A percentile compares a stretch with the other conserved stretches of the same genome.
These are phyloP conservation scores for Pichia norvegensis DNA, from an alignment of 1,139 yeast species.

Conservation along the genomic window DNA sequence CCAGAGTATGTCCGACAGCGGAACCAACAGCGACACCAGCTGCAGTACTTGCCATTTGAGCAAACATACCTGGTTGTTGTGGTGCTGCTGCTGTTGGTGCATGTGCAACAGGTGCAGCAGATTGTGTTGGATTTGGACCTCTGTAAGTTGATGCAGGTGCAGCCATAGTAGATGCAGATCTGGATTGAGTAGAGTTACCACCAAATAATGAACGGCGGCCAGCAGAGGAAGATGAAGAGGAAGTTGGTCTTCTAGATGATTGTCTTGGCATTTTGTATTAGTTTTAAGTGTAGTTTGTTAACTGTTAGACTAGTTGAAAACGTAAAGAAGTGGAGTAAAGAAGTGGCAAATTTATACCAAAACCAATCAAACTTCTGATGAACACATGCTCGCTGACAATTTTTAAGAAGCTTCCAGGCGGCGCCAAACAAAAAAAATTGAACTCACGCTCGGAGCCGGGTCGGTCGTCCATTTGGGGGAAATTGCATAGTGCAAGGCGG, in stretches of 20 bases:
- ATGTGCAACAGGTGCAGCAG: slow-evolving; percentile 28
- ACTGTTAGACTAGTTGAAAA: neutral
- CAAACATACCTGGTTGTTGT: slow-evolving; percentile 82
- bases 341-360: neutral
- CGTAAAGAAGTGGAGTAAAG: neutral
- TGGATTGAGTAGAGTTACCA: slow-evolving; percentile 21
- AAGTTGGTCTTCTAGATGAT: slow-evolving; percentile 54
- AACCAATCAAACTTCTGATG: neutral
- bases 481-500: neutral
- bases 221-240: slow-evolving; percentile 26
- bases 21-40: slow-evolving; percentile 99
- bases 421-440: too few species aligned
- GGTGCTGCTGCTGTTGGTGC: slow-evolving; percentile 38
- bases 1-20: slow-evolving; percentile 91
- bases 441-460: neutral
- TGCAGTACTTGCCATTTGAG: slow-evolving; percentile 97
- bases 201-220: slow-evolving; percentile 18
- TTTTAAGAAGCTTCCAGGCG: neutral
- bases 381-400: neutral
- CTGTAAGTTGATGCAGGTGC: slow-evolving; percentile 28
- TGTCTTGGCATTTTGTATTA: slow-evolving; percentile 45
- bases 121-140: slow-evolving; percentile 29
- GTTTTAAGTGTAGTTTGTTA: neutral
- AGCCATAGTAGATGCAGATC: slow-evolving; percentile 37
- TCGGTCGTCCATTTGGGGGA: neutral